These are phyloP conservation scores for Phytophthora sp. DNA, from an alignment of 352 stramenopile species.

Conservation along the genomic window DNA sequence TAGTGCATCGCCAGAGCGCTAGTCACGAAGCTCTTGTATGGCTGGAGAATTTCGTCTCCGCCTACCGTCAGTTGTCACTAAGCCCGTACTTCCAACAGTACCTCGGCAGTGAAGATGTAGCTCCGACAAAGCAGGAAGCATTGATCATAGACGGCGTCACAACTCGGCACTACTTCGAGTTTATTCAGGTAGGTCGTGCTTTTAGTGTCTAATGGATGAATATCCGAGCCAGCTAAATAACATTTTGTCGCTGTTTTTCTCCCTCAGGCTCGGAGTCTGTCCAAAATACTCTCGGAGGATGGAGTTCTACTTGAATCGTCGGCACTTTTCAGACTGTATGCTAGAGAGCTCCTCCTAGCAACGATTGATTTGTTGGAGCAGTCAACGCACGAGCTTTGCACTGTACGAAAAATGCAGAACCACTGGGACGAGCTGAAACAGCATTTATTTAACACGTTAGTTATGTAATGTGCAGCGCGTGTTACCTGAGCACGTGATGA, in stretches of 20 bases:
- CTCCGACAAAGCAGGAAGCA: background rate
- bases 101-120: constrained; percentile 18
- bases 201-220: background rate
- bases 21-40: constrained; percentile 16
- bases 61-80: constrained; percentile 20
- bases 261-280: constrained; percentile 8
- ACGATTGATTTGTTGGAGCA: constrained; percentile 22
- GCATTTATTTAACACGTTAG: background rate
- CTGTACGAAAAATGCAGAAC: too few species aligned
- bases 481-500: constrained; percentile 21
- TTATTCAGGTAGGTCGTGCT: constrained; percentile 10
- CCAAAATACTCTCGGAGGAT: constrained; percentile 13
- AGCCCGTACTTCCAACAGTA: constrained; percentile 29
- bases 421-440: too few species aligned
- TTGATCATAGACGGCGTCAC: constrained; percentile 1
- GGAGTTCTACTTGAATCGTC: constrained; percentile 14
- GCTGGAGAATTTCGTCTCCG: constrained; percentile 26
- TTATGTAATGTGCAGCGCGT: constrained; percentile 10
- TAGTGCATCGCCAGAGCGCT: constrained; percentile 10
- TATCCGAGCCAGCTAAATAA: too few species aligned
- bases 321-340: constrained; percentile 22
- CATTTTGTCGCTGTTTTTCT: too few species aligned
- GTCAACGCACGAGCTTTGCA: constrained; percentile 14
- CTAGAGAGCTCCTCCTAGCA: constrained; percentile 23
- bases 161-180: constrained; percentile 16